A percentile compares a stretch with the other conserved stretches of the same genome.
phyloP scores from a whole-genome alignment of 306 rosid genomes.

The Acacia acuminata region DNA sequence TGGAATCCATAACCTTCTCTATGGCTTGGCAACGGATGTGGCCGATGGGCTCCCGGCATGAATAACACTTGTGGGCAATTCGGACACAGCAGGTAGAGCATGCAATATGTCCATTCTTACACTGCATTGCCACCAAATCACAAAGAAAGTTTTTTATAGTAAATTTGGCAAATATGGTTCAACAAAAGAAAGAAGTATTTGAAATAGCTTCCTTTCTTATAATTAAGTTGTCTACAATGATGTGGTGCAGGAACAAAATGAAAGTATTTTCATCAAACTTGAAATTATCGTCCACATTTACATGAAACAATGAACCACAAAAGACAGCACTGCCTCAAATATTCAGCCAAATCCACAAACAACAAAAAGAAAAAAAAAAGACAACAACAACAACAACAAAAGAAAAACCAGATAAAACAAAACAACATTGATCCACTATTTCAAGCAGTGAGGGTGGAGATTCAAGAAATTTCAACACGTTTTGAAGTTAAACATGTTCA shows the following conservation, averaged over 20 bases:
- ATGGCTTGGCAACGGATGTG: constrained; percentile 77
- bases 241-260: not conserved
- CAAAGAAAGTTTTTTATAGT: not conserved
- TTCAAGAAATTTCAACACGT: not conserved
- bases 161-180: not conserved
- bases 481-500: not conserved
- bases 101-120: constrained; percentile 88
- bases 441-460: not conserved
- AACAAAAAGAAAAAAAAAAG: not conserved
- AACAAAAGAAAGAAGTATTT: not conserved
- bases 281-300: not conserved
- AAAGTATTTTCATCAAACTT: not conserved
- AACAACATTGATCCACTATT: not conserved
- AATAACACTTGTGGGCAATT: constrained; percentile 62
- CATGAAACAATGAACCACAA: not conserved
- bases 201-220: not conserved
- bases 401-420: not conserved
- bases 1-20: constrained; percentile 61
- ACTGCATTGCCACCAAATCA: constrained; percentile 55
- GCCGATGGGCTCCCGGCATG: constrained; percentile 69
- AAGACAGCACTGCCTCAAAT: not conserved
- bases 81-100: constrained; percentile 64
- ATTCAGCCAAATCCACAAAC: not conserved
- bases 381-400: no score
- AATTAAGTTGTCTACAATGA: not conserved